Percentiles rank a stretch among this genome's conserved stretches.
These are phyloP conservation scores for Cercospora citrullina DNA, from an alignment of 2,329 filamentous ascomycete genomes.

Conservation along the genomic window DNA sequence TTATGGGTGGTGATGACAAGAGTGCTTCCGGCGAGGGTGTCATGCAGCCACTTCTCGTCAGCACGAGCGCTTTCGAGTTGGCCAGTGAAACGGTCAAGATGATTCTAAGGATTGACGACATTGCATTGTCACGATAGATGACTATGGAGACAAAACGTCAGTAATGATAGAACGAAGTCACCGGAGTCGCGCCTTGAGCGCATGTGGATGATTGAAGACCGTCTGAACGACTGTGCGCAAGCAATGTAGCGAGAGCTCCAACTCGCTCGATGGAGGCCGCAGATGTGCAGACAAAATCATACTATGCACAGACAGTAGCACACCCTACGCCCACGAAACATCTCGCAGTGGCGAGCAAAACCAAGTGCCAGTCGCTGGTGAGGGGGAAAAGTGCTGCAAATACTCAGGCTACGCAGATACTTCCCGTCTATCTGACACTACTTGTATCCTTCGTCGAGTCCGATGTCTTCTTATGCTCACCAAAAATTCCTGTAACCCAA, in stretches of 20 bases:
- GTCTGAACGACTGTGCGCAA: not conserved
- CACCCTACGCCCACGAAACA: not conserved
- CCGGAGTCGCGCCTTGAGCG: not conserved
- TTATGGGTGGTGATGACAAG: slow-evolving; percentile 65
- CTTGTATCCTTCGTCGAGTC: not conserved
- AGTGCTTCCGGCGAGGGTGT: slow-evolving; percentile 59
- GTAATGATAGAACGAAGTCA: not conserved
- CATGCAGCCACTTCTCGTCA: slow-evolving; percentile 90
- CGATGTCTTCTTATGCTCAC: slow-evolving; percentile 13
- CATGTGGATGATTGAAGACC: not conserved
- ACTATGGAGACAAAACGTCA: not conserved
- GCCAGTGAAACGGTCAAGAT: slow-evolving; percentile 99
- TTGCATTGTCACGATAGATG: slow-evolving; percentile 51
- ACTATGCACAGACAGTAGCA: not conserved
- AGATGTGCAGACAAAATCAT: not conserved
- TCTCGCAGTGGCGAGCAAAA: not conserved
- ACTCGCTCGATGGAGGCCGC: not conserved
- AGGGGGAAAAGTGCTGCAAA: not conserved
- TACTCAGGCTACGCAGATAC: not conserved
- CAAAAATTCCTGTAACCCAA: slow-evolving; percentile 36
- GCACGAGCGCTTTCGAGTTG: slow-evolving; percentile 95
- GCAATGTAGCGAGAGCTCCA: not conserved
- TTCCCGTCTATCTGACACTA: not conserved
- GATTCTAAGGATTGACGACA: slow-evolving; percentile 71
- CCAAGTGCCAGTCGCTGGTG: not conserved